Evolutionary conservation across 2,329 filamentous ascomycete genomes (phyloP), one percentile per base, ranked within the genome.

Genomic region (Clonostachys rosea): DNA sequence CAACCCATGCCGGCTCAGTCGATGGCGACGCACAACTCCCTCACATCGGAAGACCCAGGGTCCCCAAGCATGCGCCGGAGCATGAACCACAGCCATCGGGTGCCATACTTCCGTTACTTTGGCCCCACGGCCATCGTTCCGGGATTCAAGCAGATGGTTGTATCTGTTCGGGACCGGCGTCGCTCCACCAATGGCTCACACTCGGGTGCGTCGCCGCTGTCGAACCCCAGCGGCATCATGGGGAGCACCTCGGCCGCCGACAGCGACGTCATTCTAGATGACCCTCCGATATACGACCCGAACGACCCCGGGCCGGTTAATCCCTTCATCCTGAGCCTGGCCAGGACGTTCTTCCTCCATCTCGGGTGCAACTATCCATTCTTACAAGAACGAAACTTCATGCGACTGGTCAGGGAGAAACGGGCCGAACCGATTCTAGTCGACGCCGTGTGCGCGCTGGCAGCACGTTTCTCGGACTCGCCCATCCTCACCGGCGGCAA

Each of bases 121-220:
- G 91, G 90, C 0, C 89, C 89, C 0, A 95, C 91, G 1, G 91
- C 90, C 52, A 95, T 95, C 59, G 89, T 94, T 45, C 90, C 90
- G 2, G 90, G 90, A 18, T 95, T 91, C 69, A 95, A 95, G 66
- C 89, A 95, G 64, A 95, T 95, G 89, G 88, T 95, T 24, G 84
- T 87, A 49, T 84, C 86, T 46, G 81, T 91, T 33, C 78, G 84
- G 49, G 83, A 86, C 50, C 74, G 82, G 49, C 77, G 83, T 20
- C 76, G 77, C 20, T 83, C 83, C 45, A 76, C 74, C 9, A 73
- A 68, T 7, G 75, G 74, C 44, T 84, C 81, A 16, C 76, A 80
- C 42, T 79, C 82, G 1, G 72, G 66, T 9, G 68, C 73, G 0
- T 81, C 78, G 0, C 75, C 78, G 0, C 59, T 70, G 17, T 74